Conservation (phyloP, 2,329 filamentous ascomycete genomes). For the Helotiales sp. region DNA sequence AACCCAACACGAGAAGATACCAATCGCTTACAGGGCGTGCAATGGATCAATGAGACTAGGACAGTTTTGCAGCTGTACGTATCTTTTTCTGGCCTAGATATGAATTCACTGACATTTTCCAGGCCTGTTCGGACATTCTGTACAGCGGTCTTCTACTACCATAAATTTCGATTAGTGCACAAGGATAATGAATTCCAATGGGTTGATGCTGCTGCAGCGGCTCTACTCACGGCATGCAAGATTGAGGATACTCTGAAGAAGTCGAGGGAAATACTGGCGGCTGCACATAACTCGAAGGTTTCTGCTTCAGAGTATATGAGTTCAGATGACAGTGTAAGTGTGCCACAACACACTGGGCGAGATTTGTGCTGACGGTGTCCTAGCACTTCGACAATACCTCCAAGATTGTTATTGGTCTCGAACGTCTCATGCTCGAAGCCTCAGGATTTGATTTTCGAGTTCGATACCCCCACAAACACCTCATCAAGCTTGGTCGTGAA, state of each 20-base stretch:
- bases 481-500: constrained; percentile 72
- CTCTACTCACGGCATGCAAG: constrained; percentile 92
- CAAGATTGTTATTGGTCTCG: constrained; percentile 82
- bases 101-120: constrained; percentile 6
- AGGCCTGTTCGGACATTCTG: constrained; percentile 90
- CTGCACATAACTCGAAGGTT: constrained; percentile 78
- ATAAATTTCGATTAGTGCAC: constrained; percentile 87
- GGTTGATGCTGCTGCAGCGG: constrained; percentile 82
- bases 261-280: constrained; percentile 87
- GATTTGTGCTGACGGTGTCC: background rate
- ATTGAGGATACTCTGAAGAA: constrained; percentile 98
- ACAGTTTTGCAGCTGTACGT: constrained; percentile 75
- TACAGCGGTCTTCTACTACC: constrained; percentile 89
- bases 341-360: background rate
- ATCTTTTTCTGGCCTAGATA: background rate
- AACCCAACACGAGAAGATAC: constrained; percentile 78
- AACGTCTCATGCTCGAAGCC: constrained; percentile 89
- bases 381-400: constrained; percentile 79
- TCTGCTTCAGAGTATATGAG: constrained; percentile 64
- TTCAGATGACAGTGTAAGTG: constrained; percentile 76
- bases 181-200: constrained; percentile 84
- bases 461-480: constrained; percentile 79
- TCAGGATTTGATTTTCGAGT: constrained; percentile 93
- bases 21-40: constrained; percentile 80
- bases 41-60: constrained; percentile 85